Evolutionary conservation across 441 rosid genomes (phyloP).

Genomic region (Adansonia rubrostipa): DNA sequence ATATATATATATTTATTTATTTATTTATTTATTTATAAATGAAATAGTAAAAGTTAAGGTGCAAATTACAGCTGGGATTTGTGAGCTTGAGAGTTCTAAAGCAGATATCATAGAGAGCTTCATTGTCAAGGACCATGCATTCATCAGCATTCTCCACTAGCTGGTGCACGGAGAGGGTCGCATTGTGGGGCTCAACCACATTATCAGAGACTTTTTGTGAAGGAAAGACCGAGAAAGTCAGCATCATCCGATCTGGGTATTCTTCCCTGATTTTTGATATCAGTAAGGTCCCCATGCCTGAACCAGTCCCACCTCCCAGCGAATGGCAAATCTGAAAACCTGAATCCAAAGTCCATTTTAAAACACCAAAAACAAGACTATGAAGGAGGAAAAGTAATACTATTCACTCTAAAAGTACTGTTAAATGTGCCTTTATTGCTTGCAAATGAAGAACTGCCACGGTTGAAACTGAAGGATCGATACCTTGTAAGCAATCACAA

Average conservation of each 20-base stretch:
- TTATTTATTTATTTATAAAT: too few species aligned
- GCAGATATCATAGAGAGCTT: conserved; percentile 28
- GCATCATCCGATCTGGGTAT: conserved; percentile 27
- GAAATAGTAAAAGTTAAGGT: neutral
- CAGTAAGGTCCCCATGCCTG: conserved; percentile 30
- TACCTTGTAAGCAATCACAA: conserved; percentile 30
- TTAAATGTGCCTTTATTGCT: conserved; percentile 72
- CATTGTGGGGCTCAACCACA: conserved; percentile 28
- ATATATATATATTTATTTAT: too few species aligned
- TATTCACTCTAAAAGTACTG: neutral
- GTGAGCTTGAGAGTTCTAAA: conserved; percentile 31
- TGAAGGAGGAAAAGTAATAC: neutral
- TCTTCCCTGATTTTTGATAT: conserved; percentile 31
- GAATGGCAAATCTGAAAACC: conserved; percentile 30
- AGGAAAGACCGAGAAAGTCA: conserved; percentile 28
- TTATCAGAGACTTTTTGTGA: conserved; percentile 28
- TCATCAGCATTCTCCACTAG: conserved; percentile 29
- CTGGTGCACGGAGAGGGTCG: conserved; percentile 30
- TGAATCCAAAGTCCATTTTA: neutral
- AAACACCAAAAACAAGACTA: neutral
- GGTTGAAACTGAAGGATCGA: neutral
- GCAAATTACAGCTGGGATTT: conserved; percentile 25
- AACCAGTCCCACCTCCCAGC: conserved; percentile 29
- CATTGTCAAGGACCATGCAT: conserved; percentile 28
- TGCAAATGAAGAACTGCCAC: neutral